Evolutionary conservation across 371 early-diverging fungal species (phyloP), one percentile per base, ranked within the genome.

Genomic region (Rhizopus sp.): DNA sequence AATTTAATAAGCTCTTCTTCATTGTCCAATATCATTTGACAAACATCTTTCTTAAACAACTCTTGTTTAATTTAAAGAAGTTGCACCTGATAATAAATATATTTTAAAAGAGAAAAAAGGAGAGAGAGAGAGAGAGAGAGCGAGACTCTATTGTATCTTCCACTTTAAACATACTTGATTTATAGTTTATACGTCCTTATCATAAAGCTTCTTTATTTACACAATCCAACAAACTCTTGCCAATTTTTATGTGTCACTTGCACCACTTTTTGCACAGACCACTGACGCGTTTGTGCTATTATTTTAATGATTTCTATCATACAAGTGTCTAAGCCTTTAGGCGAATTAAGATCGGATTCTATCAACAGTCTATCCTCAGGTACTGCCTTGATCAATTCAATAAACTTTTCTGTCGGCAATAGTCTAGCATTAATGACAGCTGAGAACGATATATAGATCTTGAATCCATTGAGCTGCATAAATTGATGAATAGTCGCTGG

Each of bases 321-420:
- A 16, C 81, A 78, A 0, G 60, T 59, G 50, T 86, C 89, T 0
- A 89, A 66, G 0, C 68, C 62, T 1, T 53, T 32, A 6, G 87
- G 85, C 3, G 83, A 77, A 64, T 93, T 83, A 31, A 90, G 68
- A 66, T 95, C 96, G 3, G 91, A 87, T 63, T 96, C 96, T 13
- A 94, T 73, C 59, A 96, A 67, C 4, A 96, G 63, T 37, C 88
- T 66, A 62, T 90, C 87, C 38, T 87, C 86, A 4, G 95, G 94
- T 0, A 89, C 86, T 0, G 77, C 77, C 38, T 58, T 54, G 7
- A 90, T 81, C 29, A 86, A 66, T 37, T 78, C 74, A 2, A 66
- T 66, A 33, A 91, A 55, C 48, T 83, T 80, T 12, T 72, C 69
- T 4, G 56, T 37, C 23, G 72, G 66, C 5, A 62, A 64, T 5